A percentile compares a stretch with the other conserved stretches of the same genome.
These are phyloP conservation scores for Amniculicola lignicola DNA, from an alignment of 495 filamentous ascomycete species.

Conservation along the genomic window DNA sequence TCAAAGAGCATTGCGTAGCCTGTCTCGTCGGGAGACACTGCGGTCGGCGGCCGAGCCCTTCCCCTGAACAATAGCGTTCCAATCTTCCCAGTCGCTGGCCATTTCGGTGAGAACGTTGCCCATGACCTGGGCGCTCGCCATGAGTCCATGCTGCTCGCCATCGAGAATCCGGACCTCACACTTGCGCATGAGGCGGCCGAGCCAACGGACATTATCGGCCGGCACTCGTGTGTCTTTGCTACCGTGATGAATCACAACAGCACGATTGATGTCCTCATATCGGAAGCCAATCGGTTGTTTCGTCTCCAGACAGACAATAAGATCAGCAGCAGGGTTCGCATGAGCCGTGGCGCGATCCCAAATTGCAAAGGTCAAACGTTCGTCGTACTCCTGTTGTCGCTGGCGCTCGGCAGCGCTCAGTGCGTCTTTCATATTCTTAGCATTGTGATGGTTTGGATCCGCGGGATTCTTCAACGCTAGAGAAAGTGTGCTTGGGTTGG, in stretches of 20 bases:
- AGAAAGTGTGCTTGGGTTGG: slow-evolving; percentile 31
- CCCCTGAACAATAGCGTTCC: slow-evolving; percentile 46
- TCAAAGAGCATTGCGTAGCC: slow-evolving; percentile 8
- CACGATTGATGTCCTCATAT: slow-evolving; percentile 89
- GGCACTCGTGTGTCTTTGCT: slow-evolving; percentile 88
- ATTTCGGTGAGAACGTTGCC: slow-evolving; percentile 89
- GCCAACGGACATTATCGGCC: slow-evolving; percentile 90
- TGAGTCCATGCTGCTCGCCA: slow-evolving; percentile 91
- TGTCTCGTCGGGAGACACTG: slow-evolving; percentile 12
- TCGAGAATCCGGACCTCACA: slow-evolving; percentile 83
- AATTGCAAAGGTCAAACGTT: slow-evolving; percentile 80
- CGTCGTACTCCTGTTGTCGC: slow-evolving; percentile 77
- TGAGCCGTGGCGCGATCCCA: slow-evolving; percentile 92
- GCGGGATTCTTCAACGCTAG: slow-evolving; percentile 24
- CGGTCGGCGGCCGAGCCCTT: slow-evolving; percentile 8
- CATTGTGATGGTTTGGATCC: slow-evolving; percentile 26
- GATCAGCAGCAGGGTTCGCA: slow-evolving; percentile 89
- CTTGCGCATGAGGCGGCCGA: slow-evolving; percentile 80
- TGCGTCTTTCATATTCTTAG: slow-evolving; percentile 23
- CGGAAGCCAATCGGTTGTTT: slow-evolving; percentile 90
- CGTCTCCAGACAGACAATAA: slow-evolving; percentile 89
- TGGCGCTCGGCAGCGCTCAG: slow-evolving; percentile 58
- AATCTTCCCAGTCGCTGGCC: slow-evolving; percentile 91
- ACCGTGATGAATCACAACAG: slow-evolving; percentile 91
- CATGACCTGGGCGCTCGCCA: slow-evolving; percentile 95